Percentiles rank a stretch among this genome's conserved stretches.
These are phyloP conservation scores for Penicillium sp. DNA, from an alignment of 2,329 filamentous ascomycete species.

Conservation along the genomic window DNA sequence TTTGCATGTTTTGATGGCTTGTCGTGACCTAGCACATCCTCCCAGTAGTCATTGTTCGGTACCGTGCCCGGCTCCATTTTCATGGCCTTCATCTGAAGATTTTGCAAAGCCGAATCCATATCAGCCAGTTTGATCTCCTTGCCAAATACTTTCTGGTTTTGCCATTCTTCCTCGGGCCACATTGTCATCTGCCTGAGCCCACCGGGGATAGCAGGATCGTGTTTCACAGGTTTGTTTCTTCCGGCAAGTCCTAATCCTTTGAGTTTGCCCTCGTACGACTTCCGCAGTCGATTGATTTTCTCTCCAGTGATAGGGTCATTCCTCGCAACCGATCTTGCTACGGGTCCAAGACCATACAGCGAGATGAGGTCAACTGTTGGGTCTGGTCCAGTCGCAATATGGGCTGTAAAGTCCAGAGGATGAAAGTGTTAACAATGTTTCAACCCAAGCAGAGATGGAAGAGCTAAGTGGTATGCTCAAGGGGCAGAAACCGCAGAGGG, in stretches of 20 bases:
- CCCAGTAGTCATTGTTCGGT: slow-evolving; percentile 54
- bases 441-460: slow-evolving; percentile 34
- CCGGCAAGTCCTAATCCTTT: slow-evolving; percentile 53
- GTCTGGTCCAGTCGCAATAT: slow-evolving; percentile 59
- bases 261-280: slow-evolving; percentile 58
- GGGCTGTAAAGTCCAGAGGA: slow-evolving; percentile 43
- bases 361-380: slow-evolving; percentile 63
- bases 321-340: slow-evolving; percentile 64
- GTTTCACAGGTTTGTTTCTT: slow-evolving; percentile 54
- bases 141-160: slow-evolving; percentile 53
- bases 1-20: slow-evolving; percentile 45
- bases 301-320: slow-evolving; percentile 66
- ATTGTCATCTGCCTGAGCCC: slow-evolving; percentile 49
- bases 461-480: slow-evolving; percentile 31
- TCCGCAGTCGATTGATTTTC: slow-evolving; percentile 67
- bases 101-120: slow-evolving; percentile 47
- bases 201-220: slow-evolving; percentile 45
- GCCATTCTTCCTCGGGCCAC: slow-evolving; percentile 58
- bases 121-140: slow-evolving; percentile 52
- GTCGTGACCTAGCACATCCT: slow-evolving; percentile 54
- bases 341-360: slow-evolving; percentile 60
- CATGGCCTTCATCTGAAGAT: slow-evolving; percentile 50
- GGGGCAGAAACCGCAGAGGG: slow-evolving; percentile 36
- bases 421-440: slow-evolving; percentile 49
- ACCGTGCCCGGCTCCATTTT: slow-evolving; percentile 53